Evolutionary conservation across 116 monocot genomes (phyloP).

Genomic region (Phalaenopsis hybrid): DNA sequence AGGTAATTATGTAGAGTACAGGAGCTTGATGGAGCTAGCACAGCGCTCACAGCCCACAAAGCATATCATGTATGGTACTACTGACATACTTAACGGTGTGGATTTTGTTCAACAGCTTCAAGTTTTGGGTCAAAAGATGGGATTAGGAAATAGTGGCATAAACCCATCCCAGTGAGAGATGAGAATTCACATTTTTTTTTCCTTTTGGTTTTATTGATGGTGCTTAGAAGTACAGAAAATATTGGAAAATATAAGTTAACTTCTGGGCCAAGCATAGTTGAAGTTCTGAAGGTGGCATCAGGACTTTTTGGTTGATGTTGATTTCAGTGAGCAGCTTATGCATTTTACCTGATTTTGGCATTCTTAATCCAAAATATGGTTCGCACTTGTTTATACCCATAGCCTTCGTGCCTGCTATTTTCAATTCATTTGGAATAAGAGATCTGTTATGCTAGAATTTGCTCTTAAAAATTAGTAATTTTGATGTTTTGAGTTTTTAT

Average conservation of each 20-base stretch:
- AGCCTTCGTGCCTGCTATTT: neutral
- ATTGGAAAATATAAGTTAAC: neutral
- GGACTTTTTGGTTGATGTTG: neutral
- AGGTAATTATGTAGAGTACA: slow-evolving; percentile 88
- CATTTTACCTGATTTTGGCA: neutral
- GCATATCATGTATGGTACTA: slow-evolving; percentile 87
- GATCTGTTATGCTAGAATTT: neutral
- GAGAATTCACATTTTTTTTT: neutral
- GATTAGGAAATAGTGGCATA: slow-evolving; percentile 43
- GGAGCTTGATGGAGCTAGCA: slow-evolving; percentile 75
- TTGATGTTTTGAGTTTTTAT: neutral
- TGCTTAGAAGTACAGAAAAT: neutral
- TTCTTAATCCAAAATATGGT: neutral
- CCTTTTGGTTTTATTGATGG: neutral
- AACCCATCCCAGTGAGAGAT: slow-evolving; percentile 32
- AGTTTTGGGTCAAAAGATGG: slow-evolving; percentile 74
- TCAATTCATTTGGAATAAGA: neutral
- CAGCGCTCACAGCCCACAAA: slow-evolving; percentile 59
- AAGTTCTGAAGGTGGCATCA: neutral
- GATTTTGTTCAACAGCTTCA: slow-evolving; percentile 82
- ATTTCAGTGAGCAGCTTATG: neutral
- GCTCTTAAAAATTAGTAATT: neutral
- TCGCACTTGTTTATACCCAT: neutral
- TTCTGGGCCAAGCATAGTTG: neutral
- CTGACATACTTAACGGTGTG: slow-evolving; percentile 67